A percentile compares a stretch with the other conserved stretches of the same genome.
phyloP scores from a whole-genome alignment of 1,284 basidiomycete species.

The Ceratobasidium sp. region DNA sequence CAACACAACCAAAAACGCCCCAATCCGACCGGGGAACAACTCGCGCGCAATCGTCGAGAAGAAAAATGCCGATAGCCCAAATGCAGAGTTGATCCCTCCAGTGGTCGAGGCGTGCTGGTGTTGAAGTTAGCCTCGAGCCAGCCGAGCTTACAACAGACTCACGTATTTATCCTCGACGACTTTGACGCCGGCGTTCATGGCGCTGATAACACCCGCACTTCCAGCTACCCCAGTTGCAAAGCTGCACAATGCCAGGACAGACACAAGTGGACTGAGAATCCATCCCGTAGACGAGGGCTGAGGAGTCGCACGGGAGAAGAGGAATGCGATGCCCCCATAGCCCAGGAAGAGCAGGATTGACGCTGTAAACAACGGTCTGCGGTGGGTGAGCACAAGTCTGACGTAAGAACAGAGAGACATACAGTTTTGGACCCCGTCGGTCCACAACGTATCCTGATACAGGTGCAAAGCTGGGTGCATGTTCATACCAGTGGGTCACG shows the following conservation, averaged over 20 bases:
- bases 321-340: conserved; percentile 66
- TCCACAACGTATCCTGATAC: conserved; percentile 75
- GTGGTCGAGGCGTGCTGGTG: conserved; percentile 72
- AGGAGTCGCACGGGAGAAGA: conserved; percentile 59
- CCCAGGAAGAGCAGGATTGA: conserved; percentile 64
- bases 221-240: conserved; percentile 32
- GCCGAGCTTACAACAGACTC: neutral
- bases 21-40: conserved; percentile 73
- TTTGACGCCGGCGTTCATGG: conserved; percentile 51
- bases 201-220: conserved; percentile 46
- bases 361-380: conserved; percentile 49
- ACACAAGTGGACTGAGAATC: conserved; percentile 8
- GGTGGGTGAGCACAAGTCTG: conserved; percentile 49
- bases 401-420: conserved; percentile 43
- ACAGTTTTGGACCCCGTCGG: conserved; percentile 65
- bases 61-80: conserved; percentile 81
- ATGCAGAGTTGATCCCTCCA: conserved; percentile 80
- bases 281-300: conserved; percentile 35
- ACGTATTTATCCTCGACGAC: conserved; percentile 49
- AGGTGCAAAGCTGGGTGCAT: conserved; percentile 66
- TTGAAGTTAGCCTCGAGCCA: conserved; percentile 35
- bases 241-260: conserved; percentile 12
- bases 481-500: conserved; percentile 45
- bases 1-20: conserved; percentile 70
- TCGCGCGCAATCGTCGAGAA: conserved; percentile 73